Percentiles rank a stretch among this genome's conserved stretches.
Conservation (phyloP, 495 filamentous ascomycete species). For the Penicillium mononematosum region DNA sequence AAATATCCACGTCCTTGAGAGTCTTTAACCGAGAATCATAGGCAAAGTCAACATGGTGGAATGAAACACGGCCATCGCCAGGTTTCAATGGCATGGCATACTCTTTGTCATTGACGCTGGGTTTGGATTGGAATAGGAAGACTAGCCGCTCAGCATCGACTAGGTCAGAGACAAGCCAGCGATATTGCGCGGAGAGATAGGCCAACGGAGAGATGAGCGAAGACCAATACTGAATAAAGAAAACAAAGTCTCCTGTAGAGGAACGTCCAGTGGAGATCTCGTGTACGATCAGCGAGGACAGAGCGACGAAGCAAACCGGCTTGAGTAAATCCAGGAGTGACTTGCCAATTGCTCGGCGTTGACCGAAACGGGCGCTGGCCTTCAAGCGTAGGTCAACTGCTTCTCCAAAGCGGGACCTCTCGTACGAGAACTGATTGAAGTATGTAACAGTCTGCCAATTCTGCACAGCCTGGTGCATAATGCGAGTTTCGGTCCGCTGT, state of each 20-base stretch:
- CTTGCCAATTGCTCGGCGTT: conserved; percentile 4
- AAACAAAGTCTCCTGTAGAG: conserved; percentile 23
- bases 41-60: conserved; percentile 64
- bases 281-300: conserved; percentile 13
- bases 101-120: conserved; percentile 57
- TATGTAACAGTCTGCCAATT: conserved; percentile 66
- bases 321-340: conserved; percentile 9
- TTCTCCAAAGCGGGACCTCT: conserved; percentile 51
- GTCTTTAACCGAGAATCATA: conserved; percentile 68
- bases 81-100: conserved; percentile 55
- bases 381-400: conserved; percentile 14
- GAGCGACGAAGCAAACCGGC: conserved; percentile 6
- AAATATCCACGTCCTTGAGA: conserved; percentile 64
- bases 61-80: conserved; percentile 52
- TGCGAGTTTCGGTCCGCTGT: conserved; percentile 12
- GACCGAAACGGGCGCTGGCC: conserved; percentile 5
- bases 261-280: conserved; percentile 16
- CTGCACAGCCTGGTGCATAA: conserved; percentile 21
- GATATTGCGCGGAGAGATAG: conserved; percentile 20
- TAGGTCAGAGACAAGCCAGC: conserved; percentile 20
- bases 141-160: conserved; percentile 27
- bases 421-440: conserved; percentile 70
- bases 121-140: conserved; percentile 49
- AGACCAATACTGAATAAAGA: conserved; percentile 22
- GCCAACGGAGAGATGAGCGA: conserved; percentile 13